Percentiles rank a stretch among this genome's conserved stretches.
Conservation (phyloP, 164 flowering plant genomes). For the Vitis amurensis region DNA sequence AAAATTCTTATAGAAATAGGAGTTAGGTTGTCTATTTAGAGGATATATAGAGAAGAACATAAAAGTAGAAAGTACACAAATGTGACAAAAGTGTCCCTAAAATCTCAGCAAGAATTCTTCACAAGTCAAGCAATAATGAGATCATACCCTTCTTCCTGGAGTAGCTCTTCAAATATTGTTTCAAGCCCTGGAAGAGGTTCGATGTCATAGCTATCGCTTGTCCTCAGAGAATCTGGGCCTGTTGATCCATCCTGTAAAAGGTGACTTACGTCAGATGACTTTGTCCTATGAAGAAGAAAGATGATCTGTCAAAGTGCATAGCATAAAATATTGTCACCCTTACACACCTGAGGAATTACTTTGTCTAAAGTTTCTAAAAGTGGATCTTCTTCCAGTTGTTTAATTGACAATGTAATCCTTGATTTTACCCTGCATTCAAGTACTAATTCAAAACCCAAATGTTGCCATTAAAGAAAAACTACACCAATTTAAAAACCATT, state of each 20-base stretch:
- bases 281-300: background rate
- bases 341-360: conserved; percentile 80
- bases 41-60: background rate
- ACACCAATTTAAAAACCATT: too few relatives aligned
- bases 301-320: background rate
- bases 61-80: background rate
- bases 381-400: conserved; percentile 91
- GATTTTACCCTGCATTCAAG: conserved; percentile 55
- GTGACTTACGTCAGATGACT: conserved; percentile 5
- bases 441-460: conserved; percentile 4
- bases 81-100: background rate
- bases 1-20: too few relatives aligned
- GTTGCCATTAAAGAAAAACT: background rate
- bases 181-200: conserved; percentile 92
- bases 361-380: conserved; percentile 84
- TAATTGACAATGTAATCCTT: conserved; percentile 81
- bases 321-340: background rate
- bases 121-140: conserved; percentile 3
- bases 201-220: conserved; percentile 25
- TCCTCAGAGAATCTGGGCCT: conserved; percentile 25
- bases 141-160: conserved; percentile 83
- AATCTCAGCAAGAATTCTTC: background rate
- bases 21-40: too few relatives aligned
- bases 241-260: conserved; percentile 41
- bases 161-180: conserved; percentile 68